phyloP scores from a whole-genome alignment of 2,329 filamentous ascomycete species.

The Fusarium aywerte region DNA sequence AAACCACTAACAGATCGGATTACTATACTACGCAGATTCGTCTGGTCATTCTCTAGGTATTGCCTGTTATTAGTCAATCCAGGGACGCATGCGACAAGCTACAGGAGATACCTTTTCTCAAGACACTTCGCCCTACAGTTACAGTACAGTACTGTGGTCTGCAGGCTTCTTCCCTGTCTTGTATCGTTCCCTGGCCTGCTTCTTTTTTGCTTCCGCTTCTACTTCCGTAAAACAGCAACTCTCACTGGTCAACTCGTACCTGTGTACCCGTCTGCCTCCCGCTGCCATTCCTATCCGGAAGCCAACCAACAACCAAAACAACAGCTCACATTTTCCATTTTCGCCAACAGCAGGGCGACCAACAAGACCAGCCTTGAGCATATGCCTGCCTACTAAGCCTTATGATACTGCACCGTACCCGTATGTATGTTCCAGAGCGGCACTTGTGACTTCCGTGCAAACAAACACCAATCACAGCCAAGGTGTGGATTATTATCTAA shows the following conservation, averaged over 20 bases:
- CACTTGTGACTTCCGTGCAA: constrained; percentile 10
- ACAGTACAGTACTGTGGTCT: background rate
- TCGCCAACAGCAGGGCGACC: constrained; percentile 6
- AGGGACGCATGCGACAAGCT: background rate
- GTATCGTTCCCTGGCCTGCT: constrained; percentile 2
- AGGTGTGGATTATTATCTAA: constrained; percentile 5
- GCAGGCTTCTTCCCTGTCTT: constrained; percentile 32
- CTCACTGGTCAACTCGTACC: constrained; percentile 25
- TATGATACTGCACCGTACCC: background rate
- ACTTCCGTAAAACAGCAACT: constrained; percentile 18
- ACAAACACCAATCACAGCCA: background rate
- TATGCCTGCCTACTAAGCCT: background rate
- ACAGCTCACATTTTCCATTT: background rate
- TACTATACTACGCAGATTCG: background rate
- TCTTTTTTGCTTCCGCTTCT: constrained; percentile 27
- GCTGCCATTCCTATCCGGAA: constrained; percentile 31
- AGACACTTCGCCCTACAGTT: constrained; percentile 15
- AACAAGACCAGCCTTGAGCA: background rate
- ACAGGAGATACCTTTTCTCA: constrained; percentile 20
- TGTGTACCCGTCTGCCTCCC: constrained; percentile 33
- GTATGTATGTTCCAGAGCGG: constrained; percentile 17
- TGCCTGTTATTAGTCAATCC: constrained; percentile 6
- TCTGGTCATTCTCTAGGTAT: background rate
- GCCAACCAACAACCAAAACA: constrained; percentile 26
- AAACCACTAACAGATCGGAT: background rate